Base-by-base conservation (phyloP, 306 rosid species). In the Cyclanthera cordifolia region DNA sequence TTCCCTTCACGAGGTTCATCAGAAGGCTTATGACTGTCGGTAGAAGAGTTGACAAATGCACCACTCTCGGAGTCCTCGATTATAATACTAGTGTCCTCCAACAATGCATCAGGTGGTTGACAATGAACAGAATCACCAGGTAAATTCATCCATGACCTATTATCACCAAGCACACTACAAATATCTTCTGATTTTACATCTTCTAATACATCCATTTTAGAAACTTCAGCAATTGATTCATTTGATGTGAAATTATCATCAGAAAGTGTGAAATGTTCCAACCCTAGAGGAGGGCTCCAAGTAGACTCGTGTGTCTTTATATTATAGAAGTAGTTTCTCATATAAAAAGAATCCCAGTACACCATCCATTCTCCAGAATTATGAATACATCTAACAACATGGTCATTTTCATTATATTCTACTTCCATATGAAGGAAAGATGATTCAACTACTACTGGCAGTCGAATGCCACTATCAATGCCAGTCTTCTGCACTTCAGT, bases 231-330 rank as follows among this genome's bases (percentile, higher is more conserved):
- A 75, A 20, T 28, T 17, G 21, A 27, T 71, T 76, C 74, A 45
- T 80, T 83, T 23, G 21, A 19, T 28, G 74, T 69, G 34, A 30
- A 60, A 30, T 49, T 67, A 55, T 30, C 43, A 41, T 72, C 84
- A 61, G 46, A 64, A 54, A 20, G 63, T 73, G 79, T 80, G 37
- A 86, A 72, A 75, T 85, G 81, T 67, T 87, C 94, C 90, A 86
- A 79, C 75, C 91, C 95, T 55, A 48, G 70, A 51, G 95, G 96
- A 53, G 90, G 83, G 49, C 69, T 67, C 96, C 98, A 93, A 14
- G 91, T 86, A 30, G 94, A 87, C 72, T 71, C 73, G 47, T 75
- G 74, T 55, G 91, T 79, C 76, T 72, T 87, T n/a, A 59, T 50
- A 75, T 87, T 86, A 73, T 86, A 87, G 74, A 83, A 93, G 82